Evolutionary conservation across 2,329 filamentous ascomycete species (phyloP).

Genomic region (Sordariomycetes sp.): DNA sequence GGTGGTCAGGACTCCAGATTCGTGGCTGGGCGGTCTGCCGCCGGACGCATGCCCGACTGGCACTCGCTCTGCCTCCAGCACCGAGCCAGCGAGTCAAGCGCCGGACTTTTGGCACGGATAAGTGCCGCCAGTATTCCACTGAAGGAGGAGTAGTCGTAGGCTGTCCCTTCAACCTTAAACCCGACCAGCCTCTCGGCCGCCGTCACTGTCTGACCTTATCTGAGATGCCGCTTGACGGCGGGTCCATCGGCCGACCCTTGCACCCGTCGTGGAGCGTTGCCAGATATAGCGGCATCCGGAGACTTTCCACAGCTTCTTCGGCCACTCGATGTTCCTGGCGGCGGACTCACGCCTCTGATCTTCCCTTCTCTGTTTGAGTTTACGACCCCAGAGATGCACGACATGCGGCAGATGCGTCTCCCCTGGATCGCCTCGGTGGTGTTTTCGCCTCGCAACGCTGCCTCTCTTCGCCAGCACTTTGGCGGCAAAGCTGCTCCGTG

Average conservation of each 20-base stretch:
- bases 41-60: neutral
- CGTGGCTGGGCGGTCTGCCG: too few species aligned
- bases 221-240: neutral
- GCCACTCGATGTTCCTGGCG: neutral
- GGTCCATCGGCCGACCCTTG: constrained; percentile 1
- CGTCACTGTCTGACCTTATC: neutral
- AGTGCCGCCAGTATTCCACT: neutral
- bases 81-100: neutral
- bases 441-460: neutral
- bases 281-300: neutral
- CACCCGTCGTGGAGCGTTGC: neutral
- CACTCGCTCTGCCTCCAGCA: neutral
- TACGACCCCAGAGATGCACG: neutral
- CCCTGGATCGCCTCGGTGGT: neutral
- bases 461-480: neutral
- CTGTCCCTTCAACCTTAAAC: neutral
- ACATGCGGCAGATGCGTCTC: neutral
- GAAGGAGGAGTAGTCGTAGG: neutral
- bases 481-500: neutral
- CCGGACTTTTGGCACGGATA: neutral
- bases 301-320: neutral
- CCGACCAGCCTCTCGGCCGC: neutral
- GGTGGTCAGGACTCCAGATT: too few species aligned
- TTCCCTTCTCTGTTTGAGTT: neutral
- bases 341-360: neutral